Evolutionary conservation across 805 yeast genomes (phyloP), one percentile per base, ranked within the genome.

Genomic region (Pichia cephalocereana): DNA sequence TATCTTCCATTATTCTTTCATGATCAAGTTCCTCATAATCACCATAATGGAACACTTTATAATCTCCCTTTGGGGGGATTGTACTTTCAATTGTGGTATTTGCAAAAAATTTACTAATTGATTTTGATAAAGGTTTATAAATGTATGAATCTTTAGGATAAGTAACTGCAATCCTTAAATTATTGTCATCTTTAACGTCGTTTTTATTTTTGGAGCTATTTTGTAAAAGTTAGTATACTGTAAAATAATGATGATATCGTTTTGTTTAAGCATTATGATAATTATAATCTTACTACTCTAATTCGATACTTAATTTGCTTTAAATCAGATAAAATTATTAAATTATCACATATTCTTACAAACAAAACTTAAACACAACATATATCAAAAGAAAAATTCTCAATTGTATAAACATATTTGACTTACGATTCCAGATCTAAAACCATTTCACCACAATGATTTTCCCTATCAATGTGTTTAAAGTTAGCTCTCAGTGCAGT

Each of bases 1-100:
- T 46, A 38, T 74, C 69, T 2, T 40, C 43, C 57, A 70, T 68
- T 34, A 83, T 57, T 50, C 75, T 63, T 56, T 90, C 97, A 59
- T 89, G 76, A 58, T 90, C 86, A 23, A 89, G 66, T 43, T 85
- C 88, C 61, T 91, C 99, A 63, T 91, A 91, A 47, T 91, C 98
- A 18, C 88, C 90, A 62, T 80, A 89, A 51, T 88, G 96, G 57
- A 86, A 80, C 0, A 79, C 64, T 26, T 23, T 31, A 45, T 37
- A 38, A 17, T 43, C 41, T 2, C 47, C 48, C 52, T 71, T 76
- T 12, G 31, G 15, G 8, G 55, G 52, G 3, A 50, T 45, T 8
- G 36, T 43, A 7, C 40, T 27, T 27, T 46, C 45, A n/a, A 61
- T 26, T 15, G 31, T 32, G 11, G 38, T 7, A 9, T 38, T 26